Base-by-base conservation (phyloP, 108 stramenopile genomes). In the Phaeodactylum tricornutum region DNA sequence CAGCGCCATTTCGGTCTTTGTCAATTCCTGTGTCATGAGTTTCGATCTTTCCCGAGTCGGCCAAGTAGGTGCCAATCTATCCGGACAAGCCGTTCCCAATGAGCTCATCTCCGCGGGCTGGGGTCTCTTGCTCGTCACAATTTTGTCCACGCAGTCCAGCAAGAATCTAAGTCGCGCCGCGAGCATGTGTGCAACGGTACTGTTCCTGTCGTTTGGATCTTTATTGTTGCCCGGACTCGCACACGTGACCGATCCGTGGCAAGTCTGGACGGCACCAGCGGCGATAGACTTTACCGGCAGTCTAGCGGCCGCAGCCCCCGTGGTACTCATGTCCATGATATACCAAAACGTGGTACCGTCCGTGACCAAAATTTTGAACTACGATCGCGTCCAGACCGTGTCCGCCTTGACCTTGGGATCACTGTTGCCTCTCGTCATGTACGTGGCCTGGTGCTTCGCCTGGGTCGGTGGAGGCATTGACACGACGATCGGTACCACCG, bases 301-400 rank as follows among this genome's bases (percentile, higher is more conserved):
- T 1, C 46, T 48, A 9, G 25, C 58, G 14, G 53, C 48, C 2
- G 57, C 72, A 22, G 59, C 65, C 3, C 85, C 85, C 0, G 56
- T 87, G 12, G 33, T 87, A 12, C 33, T 82, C 0, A 71, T 74
- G 3, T 56, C 47, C 20, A 43, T 79, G 39, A 65, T 77, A 14
- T 82, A 68, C 55, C 85, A 87, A 48, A 87, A 87, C 50, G 83
- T 87, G 58, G 79, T 87, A 3, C 85, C 85, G 21, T 71, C 74
- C 29, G 50, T 87, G 12, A 71, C 73, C 29, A 71, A 77, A 41
- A 34, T 82, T 4, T 33, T 82, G 17, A 53, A 80, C 19, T 87
- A 82, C 50, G 78, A 82, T 38, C 59, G 85, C 17, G 49, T 50
- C 11, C 72, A 80, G 55, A 42, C 58, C 15, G 48, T 52, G 2